Evolutionary conservation across 345 rosid species (phyloP).

Genomic region (Melaleuca alternifolia): DNA sequence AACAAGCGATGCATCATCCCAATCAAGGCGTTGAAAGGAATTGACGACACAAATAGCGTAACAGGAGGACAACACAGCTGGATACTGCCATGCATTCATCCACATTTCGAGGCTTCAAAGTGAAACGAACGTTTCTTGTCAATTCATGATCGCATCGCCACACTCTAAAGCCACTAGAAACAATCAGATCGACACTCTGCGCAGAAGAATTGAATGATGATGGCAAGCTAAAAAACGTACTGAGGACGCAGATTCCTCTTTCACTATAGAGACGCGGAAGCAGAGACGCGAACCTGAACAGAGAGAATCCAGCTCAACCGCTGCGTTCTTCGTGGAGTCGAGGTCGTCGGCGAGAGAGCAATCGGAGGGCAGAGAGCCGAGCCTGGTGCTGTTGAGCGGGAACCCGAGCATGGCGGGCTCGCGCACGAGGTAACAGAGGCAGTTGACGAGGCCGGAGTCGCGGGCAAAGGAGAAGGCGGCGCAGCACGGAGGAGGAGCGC

Average conservation of each 20-base stretch:
- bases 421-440: conserved; percentile 64
- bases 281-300: conserved; percentile 36
- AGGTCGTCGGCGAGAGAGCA: conserved; percentile 14
- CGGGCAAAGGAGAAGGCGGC: conserved; percentile 30
- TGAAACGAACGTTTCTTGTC: not conserved
- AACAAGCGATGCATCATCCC: not conserved
- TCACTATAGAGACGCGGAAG: not conserved
- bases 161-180: not conserved
- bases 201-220: not conserved
- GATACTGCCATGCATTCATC: not conserved
- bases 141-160: not conserved
- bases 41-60: not conserved
- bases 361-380: conserved; percentile 39
- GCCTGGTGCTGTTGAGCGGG: conserved; percentile 51
- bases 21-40: not conserved
- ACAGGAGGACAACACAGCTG: not conserved
- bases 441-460: conserved; percentile 26
- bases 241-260: not conserved
- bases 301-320: conserved; percentile 21
- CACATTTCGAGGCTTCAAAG: not conserved
- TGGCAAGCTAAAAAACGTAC: too few species aligned
- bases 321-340: not conserved
- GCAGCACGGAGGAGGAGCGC: conserved; percentile 48
- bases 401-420: conserved; percentile 66
- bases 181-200: not conserved